Percentiles rank a stretch among this genome's conserved stretches.
Evolutionary conservation across 2,329 filamentous ascomycete species (phyloP).

Genomic region (Colletotrichum phormii): DNA sequence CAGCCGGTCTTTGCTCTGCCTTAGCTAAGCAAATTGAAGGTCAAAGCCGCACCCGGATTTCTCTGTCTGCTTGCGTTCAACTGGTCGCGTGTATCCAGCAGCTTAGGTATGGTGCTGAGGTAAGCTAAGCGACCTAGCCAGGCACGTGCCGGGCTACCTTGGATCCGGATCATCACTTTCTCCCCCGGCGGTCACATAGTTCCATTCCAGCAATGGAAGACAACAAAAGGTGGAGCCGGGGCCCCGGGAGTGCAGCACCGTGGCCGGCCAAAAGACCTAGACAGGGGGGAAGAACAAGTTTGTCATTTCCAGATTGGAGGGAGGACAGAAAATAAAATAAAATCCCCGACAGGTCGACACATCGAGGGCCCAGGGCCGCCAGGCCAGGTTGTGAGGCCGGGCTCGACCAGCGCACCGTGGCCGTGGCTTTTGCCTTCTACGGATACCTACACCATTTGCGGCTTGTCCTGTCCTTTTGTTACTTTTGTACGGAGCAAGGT

Average conservation of each 20-base stretch:
- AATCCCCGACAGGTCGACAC: slow-evolving; percentile 24
- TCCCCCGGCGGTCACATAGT: background rate
- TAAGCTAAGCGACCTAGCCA: background rate
- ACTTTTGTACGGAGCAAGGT: background rate
- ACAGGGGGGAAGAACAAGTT: slow-evolving; percentile 1
- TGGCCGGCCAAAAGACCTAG: background rate
- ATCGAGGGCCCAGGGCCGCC: background rate
- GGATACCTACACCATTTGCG: slow-evolving; percentile 10
- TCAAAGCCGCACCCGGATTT: slow-evolving; percentile 10
- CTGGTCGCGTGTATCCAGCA: too few relatives aligned
- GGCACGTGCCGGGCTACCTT: background rate
- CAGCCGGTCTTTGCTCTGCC: background rate
- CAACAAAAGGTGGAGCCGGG: background rate
- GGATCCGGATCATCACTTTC: background rate
- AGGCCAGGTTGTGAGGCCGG: background rate
- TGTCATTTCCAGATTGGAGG: slow-evolving; percentile 1
- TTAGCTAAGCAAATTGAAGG: background rate
- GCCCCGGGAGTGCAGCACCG: background rate
- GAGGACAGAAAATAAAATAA: slow-evolving; percentile 20
- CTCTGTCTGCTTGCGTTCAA: background rate
- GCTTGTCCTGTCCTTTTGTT: background rate
- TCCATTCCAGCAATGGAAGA: background rate
- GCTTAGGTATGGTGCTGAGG: background rate
- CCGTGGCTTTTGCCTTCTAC: background rate
- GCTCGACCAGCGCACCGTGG: slow-evolving; percentile 23